phyloP scores from a whole-genome alignment of 108 stramenopile genomes.

The Stephanodiscus minutulus region DNA sequence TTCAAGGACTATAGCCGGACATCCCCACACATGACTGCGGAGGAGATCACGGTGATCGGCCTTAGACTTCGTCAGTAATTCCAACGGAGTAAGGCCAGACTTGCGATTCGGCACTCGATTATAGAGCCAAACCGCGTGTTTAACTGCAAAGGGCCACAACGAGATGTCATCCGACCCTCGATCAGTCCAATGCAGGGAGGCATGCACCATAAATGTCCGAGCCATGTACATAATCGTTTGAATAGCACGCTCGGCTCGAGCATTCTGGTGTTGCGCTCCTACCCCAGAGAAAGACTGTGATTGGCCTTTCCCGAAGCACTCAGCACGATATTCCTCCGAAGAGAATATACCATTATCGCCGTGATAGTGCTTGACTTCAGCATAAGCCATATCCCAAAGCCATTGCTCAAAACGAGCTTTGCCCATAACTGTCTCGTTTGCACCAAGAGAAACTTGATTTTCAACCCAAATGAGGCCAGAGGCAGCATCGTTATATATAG shows the following conservation, averaged over 20 bases:
- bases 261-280: too few relatives aligned
- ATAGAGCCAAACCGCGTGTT: constrained; percentile 30
- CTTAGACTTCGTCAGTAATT: constrained; percentile 16
- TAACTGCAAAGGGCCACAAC: constrained; percentile 18
- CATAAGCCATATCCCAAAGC: constrained; percentile 7
- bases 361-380: constrained; percentile 25
- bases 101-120: constrained; percentile 21
- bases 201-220: constrained; percentile 54
- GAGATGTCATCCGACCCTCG: neutral
- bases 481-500: too few relatives aligned
- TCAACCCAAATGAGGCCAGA: too few relatives aligned
- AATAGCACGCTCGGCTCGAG: too few relatives aligned
- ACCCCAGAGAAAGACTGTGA: too few relatives aligned
- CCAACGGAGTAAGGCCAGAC: constrained; percentile 20
- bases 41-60: constrained; percentile 21
- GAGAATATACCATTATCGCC: constrained; percentile 39
- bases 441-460: too few relatives aligned
- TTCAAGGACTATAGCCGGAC: constrained; percentile 27
- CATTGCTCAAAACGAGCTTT: constrained; percentile 28
- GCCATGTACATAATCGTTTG: too few relatives aligned
- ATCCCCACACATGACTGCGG: constrained; percentile 33
- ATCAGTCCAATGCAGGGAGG: constrained; percentile 41
- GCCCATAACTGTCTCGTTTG: constrained; percentile 36
- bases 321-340: constrained; percentile 7
- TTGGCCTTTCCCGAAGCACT: neutral